Evolutionary conservation across 2,329 filamentous ascomycete species (phyloP), one percentile per base, ranked within the genome.

Genomic region (Chaetothyriales sp.): DNA sequence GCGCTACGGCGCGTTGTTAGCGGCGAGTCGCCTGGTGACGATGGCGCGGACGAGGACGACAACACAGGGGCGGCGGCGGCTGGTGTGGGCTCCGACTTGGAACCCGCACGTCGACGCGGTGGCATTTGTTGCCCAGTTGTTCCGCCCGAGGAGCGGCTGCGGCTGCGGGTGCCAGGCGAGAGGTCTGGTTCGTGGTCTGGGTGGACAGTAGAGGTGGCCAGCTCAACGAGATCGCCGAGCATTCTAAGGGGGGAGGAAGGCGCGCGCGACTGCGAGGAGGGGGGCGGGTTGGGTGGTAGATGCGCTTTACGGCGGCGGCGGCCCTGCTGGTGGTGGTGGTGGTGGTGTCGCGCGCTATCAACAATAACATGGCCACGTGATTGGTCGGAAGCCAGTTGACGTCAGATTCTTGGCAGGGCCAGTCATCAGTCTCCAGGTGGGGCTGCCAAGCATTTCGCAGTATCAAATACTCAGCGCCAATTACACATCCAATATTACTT

Each of bases 211-310:
- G 50, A 51, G 28, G 53, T 54, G 43, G 53, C 50, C 44, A 57
- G 56, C 49, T 55, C 54, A 50, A 56, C 44, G 43, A 56, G 39
- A 50, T 54, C 54, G 49, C 50, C 50, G 49, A 57, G 51, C 53
- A 57, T 57, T 39, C n/a, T n/a, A n/a, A n/a, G n/a, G n/a, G n/a
- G n/a, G n/a, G n/a, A n/a, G n/a, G 28, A 10, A 10, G 28, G 28
- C 28, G 28, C 3, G 28, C 12, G 28, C 3, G 12, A 32, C 12
- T 32, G 28, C 28, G 4, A 10, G 12, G 28, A 7, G 7, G 2
- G 28, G 8, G 28, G 28, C 7, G 8, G 12, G 28, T 32, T n/a
- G n/a, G n/a, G n/a, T n/a, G n/a, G n/a, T n/a, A n/a, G n/a, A n/a
- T n/a, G n/a, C n/a, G n/a, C n/a, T n/a, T n/a, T n/a, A n/a, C n/a